Conservation (phyloP, 441 rosid genomes). For the Populus tomentosa region DNA sequence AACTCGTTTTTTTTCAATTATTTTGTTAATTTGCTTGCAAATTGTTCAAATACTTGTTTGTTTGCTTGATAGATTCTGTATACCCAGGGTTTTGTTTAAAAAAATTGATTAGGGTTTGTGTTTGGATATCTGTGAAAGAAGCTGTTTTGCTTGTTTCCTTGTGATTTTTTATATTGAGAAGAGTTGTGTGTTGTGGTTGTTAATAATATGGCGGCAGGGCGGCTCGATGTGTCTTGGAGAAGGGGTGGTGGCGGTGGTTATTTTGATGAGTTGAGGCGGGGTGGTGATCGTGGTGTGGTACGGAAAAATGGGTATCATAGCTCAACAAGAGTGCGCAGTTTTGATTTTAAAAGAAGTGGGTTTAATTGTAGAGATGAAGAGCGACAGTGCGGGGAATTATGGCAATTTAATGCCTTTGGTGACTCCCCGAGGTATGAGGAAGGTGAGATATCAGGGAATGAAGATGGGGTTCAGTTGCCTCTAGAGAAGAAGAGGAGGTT, state of each 20-base stretch:
- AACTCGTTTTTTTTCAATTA: background rate
- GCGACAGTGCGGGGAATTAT: constrained; percentile 6
- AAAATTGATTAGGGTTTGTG: constrained; percentile 14
- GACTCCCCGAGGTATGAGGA: constrained; percentile 13
- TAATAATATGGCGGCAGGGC: constrained; percentile 78
- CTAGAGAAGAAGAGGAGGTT: constrained; percentile 61
- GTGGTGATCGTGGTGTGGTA: constrained; percentile 19
- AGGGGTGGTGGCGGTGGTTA: constrained; percentile 17
- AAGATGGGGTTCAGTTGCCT: constrained; percentile 34
- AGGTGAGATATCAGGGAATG: constrained; percentile 11
- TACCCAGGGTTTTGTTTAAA: constrained; percentile 6
- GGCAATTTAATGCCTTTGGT: background rate
- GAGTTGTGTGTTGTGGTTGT: constrained; percentile 42
- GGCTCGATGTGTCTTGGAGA: constrained; percentile 46
- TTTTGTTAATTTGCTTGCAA: background rate
- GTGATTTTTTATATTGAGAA: constrained; percentile 48
- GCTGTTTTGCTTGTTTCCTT: constrained; percentile 6
- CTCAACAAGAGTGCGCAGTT: constrained; percentile 7
- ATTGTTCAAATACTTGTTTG: background rate
- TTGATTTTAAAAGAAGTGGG: constrained; percentile 17
- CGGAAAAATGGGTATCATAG: constrained; percentile 20
- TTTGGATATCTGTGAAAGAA: constrained; percentile 14
- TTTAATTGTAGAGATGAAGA: constrained; percentile 12
- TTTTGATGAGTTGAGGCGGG: constrained; percentile 28
- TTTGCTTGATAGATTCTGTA: background rate